Conservation (phyloP, 352 stramenopile genomes). For the Pythium coloratum region DNA sequence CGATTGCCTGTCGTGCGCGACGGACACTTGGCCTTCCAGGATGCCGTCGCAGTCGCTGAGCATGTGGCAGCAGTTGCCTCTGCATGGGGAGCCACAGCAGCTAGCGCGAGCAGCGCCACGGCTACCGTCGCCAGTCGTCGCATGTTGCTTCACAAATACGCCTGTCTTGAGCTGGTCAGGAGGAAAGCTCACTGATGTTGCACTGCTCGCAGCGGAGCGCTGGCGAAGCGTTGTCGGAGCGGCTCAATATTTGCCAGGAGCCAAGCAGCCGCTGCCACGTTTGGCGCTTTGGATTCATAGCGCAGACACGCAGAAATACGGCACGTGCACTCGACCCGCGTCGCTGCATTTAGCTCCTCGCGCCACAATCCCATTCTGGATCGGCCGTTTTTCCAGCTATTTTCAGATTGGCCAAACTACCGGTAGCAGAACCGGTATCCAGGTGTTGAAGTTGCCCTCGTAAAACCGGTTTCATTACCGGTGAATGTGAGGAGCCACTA, state of each 20-base stretch:
- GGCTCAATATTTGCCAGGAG: not conserved
- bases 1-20: conserved; percentile 51
- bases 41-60: conserved; percentile 43
- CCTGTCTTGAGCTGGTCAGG: not conserved
- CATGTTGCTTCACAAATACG: conserved; percentile 4
- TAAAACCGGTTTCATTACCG: not conserved
- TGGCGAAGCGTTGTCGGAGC: not conserved
- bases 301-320: not conserved
- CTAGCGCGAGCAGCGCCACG: conserved; percentile 12
- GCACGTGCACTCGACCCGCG: not conserved
- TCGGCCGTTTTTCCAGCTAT: not conserved
- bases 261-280: not conserved
- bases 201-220: no score
- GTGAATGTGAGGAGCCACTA: not conserved
- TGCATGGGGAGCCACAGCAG: not conserved
- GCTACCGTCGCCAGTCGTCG: conserved; percentile 1
- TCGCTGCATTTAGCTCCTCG: conserved; percentile 11
- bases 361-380: not conserved
- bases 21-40: conserved; percentile 63
- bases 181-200: conserved; percentile 4
- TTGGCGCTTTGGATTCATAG: not conserved
- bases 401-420: not conserved
- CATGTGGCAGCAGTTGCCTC: conserved; percentile 37
- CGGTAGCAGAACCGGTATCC: not conserved
- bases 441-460: conserved; percentile 1